These are phyloP conservation scores for Cornus controversa DNA, from an alignment of 148 eudicot species.

Conservation along the genomic window DNA sequence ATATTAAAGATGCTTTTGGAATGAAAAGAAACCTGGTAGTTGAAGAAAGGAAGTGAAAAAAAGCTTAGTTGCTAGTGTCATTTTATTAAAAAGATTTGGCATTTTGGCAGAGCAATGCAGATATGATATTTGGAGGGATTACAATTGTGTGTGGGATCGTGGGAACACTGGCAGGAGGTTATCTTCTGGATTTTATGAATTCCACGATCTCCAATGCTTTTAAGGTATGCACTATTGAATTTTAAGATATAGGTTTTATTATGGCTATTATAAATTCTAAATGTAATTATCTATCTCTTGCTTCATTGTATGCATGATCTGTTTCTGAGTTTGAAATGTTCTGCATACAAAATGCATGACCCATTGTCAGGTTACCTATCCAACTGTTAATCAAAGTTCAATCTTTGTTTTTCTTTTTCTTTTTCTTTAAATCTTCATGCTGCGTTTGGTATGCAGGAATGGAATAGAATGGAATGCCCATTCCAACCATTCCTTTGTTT, in stretches of 20 bases:
- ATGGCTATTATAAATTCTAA: background rate
- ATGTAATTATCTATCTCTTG: background rate
- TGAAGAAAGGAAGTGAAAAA: background rate
- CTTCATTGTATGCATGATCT: background rate
- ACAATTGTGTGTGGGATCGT: constrained; percentile 78
- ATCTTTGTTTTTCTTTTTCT: background rate
- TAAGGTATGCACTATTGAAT: constrained; percentile 44
- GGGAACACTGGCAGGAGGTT: constrained; percentile 88
- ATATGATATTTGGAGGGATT: constrained; percentile 77
- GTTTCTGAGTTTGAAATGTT: background rate
- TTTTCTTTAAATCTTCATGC: too few species aligned
- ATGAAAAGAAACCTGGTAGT: background rate
- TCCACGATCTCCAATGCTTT: constrained; percentile 88
- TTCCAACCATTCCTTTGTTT: too few species aligned
- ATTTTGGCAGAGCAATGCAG: constrained; percentile 66
- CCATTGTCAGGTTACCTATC: background rate
- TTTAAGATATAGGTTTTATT: background rate
- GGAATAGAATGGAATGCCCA: too few species aligned
- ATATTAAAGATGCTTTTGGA: background rate
- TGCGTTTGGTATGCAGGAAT: too few species aligned
- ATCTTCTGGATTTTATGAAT: constrained; percentile 63
- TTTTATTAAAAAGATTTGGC: constrained; percentile 3
- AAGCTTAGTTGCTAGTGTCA: background rate
- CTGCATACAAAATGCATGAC: background rate
- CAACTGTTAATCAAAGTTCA: background rate